These are phyloP conservation scores for Smallanthus sonchifolius DNA, from an alignment of 129 eudicot genomes.

Conservation along the genomic window DNA sequence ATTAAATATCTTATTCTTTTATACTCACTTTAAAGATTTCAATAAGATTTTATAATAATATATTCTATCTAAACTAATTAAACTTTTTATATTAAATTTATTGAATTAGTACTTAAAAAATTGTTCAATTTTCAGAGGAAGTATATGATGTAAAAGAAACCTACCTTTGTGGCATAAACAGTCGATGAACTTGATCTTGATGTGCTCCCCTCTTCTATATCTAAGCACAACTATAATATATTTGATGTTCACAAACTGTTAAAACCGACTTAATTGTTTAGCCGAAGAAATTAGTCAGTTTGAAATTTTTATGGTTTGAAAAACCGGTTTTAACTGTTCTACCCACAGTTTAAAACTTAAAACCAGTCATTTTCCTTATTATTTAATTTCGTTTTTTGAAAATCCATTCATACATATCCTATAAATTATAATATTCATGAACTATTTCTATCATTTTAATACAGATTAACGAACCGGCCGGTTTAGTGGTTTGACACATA, in stretches of 20 bases:
- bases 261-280: not conserved
- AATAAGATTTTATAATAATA: too few species aligned
- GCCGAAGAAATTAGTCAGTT: not conserved
- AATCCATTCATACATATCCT: too few species aligned
- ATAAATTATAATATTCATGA: too few species aligned
- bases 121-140: not conserved
- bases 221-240: slow-evolving; percentile 44
- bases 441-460: not conserved
- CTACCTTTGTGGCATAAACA: slow-evolving; percentile 26
- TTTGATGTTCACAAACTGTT: not conserved
- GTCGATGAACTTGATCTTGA: slow-evolving; percentile 69
- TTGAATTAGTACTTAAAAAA: not conserved
- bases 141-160: not conserved
- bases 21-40: not conserved
- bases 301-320: not conserved
- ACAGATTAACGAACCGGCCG: too few species aligned
- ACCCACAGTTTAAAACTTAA: too few species aligned
- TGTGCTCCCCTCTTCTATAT: slow-evolving; percentile 53
- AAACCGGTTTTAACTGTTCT: not conserved
- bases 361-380: too few species aligned
- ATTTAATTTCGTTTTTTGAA: too few species aligned
- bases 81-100: not conserved
- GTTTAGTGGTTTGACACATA: too few species aligned
- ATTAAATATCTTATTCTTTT: not conserved
- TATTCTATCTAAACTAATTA: too few species aligned